Evolutionary conservation across 306 rosid genomes (phyloP).

Genomic region (Trifolium pratense): DNA sequence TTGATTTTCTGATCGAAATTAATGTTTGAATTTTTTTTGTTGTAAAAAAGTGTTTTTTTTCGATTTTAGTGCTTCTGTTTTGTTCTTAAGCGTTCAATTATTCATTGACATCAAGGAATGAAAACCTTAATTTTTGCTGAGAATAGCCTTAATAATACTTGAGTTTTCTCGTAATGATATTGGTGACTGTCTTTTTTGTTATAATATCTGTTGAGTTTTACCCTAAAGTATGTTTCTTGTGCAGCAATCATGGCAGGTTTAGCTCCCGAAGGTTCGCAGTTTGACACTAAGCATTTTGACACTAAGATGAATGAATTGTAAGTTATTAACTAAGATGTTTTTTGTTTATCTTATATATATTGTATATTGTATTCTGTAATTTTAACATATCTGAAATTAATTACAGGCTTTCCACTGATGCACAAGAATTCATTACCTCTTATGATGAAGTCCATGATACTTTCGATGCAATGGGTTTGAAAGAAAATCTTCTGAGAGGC

Average conservation of each 20-base stretch:
- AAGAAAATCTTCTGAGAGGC: constrained; percentile 90
- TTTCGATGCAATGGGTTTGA: constrained; percentile 86
- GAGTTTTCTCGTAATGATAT: not conserved
- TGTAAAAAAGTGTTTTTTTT: not conserved
- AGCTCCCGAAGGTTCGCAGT: constrained; percentile 90
- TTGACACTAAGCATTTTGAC: constrained; percentile 84
- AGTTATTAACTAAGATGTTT: constrained; percentile 10
- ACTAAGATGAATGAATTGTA: constrained; percentile 87
- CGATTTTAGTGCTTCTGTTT: constrained; percentile 1
- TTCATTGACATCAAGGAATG: not conserved
- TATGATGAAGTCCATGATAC: constrained; percentile 83
- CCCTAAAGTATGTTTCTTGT: not conserved
- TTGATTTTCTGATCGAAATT: not conserved
- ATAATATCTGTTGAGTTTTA: not conserved
- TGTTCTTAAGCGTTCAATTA: not conserved
- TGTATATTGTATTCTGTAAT: not conserved
- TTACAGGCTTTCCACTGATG: constrained; percentile 73
- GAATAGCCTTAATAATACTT: not conserved
- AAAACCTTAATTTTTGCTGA: not conserved
- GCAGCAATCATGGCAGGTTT: constrained; percentile 78
- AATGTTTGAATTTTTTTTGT: not conserved
- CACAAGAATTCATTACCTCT: constrained; percentile 78
- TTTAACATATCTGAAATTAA: constrained; percentile 8
- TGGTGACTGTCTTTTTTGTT: not conserved
- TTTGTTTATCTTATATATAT: not conserved